phyloP scores from a whole-genome alignment of 2,329 filamentous ascomycete species.

The Tolypocladium pustulatum region DNA sequence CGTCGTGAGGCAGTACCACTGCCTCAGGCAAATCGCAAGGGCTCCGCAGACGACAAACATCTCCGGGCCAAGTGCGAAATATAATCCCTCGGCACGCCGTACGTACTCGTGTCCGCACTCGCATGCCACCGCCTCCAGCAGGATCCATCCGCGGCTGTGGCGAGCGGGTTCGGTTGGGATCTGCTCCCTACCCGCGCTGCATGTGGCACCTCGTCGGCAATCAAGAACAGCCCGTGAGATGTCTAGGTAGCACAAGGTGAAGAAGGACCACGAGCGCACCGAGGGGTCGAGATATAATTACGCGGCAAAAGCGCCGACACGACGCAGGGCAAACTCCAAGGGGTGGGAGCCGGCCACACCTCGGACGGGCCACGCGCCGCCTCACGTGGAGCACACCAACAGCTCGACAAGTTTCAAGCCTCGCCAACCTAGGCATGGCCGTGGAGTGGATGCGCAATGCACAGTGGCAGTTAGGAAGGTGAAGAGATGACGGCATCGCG shows the following conservation, averaged over 20 bases:
- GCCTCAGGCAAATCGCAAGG: too few species aligned
- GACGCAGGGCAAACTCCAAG: neutral
- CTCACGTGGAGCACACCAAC: neutral
- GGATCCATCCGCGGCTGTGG: neutral
- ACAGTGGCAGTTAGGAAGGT: neutral
- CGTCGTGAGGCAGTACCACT: too few species aligned
- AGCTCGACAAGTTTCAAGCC: neutral
- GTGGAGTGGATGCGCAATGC: neutral
- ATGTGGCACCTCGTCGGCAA: neutral
- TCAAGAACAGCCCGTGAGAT: neutral
- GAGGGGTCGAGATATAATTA: neutral
- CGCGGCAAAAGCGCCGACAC: neutral
- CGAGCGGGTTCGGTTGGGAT: neutral
- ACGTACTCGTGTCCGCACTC: neutral
- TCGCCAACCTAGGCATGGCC: neutral
- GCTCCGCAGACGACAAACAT: neutral
- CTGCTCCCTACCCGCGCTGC: neutral
- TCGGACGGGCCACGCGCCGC: neutral
- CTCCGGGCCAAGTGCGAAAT: neutral
- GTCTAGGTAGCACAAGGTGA: neutral
- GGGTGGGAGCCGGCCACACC: neutral
- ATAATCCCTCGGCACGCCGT: neutral
- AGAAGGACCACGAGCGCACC: neutral
- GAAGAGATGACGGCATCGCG: neutral
- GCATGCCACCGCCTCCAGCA: neutral